phyloP scores from a whole-genome alignment of 1,139 yeast genomes.

The Candida sojae region DNA sequence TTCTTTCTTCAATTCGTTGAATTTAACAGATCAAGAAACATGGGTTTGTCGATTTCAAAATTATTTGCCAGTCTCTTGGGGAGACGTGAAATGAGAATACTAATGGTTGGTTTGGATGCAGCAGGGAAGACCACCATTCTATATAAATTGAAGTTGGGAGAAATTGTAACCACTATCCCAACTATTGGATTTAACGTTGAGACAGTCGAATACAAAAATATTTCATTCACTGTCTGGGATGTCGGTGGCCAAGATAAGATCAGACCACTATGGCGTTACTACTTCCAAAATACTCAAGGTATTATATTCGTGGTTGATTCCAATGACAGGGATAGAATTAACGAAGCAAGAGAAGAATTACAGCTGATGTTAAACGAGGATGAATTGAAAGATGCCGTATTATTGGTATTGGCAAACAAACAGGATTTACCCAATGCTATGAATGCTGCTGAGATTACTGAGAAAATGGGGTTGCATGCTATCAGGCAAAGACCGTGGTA shows the following conservation, averaged over 20 bases:
- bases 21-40: conserved; percentile 7
- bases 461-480: conserved; percentile 42
- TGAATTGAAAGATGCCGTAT: conserved; percentile 40
- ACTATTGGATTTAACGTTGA: conserved; percentile 43
- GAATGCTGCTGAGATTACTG: conserved; percentile 45
- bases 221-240: conserved; percentile 43
- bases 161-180: conserved; percentile 41
- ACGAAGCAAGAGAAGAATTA: conserved; percentile 43
- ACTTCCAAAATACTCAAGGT: conserved; percentile 43
- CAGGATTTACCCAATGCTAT: conserved; percentile 45
- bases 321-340: conserved; percentile 42
- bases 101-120: conserved; percentile 44
- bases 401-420: conserved; percentile 41
- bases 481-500: conserved; percentile 44
- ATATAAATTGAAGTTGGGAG: conserved; percentile 41
- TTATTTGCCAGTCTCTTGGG: conserved; percentile 37
- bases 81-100: conserved; percentile 41
- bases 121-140: conserved; percentile 44
- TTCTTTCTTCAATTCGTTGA: not conserved
- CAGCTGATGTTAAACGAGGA: conserved; percentile 44
- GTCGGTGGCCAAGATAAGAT: conserved; percentile 46
- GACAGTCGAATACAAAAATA: conserved; percentile 41
- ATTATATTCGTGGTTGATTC: conserved; percentile 42
- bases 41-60: conserved; percentile 37
- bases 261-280: conserved; percentile 44